phyloP scores from a whole-genome alignment of 495 filamentous ascomycete species.

The Aspergillus sclerotioniger region DNA sequence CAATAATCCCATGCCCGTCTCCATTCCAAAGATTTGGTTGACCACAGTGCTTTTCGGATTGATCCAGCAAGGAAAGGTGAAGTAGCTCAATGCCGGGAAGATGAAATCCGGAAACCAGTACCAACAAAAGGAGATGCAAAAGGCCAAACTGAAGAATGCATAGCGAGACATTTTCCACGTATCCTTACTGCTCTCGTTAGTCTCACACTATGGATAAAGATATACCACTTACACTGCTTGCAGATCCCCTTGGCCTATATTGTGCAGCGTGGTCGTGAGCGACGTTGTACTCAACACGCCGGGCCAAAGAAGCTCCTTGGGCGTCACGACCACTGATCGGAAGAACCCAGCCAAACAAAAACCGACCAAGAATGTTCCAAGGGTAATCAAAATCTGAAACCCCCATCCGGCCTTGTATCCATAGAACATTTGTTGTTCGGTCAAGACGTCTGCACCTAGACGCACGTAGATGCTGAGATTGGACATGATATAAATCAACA shows the following conservation, averaged over 20 bases:
- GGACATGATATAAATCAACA: constrained; percentile 65
- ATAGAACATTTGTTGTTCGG: constrained; percentile 61
- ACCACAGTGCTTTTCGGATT: constrained; percentile 71
- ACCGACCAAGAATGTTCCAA: constrained; percentile 49
- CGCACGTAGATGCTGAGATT: constrained; percentile 49
- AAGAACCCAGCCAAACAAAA: constrained; percentile 54
- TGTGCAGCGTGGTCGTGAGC: constrained; percentile 77
- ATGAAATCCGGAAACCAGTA: constrained; percentile 82
- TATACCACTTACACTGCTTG: constrained; percentile 24
- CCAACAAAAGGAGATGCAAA: constrained; percentile 57
- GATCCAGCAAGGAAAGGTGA: constrained; percentile 84
- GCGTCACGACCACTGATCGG: constrained; percentile 73
- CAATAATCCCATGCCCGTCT: constrained; percentile 73
- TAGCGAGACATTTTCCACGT: constrained; percentile 78
- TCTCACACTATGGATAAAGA: constrained; percentile 50
- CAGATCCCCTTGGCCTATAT: constrained; percentile 27
- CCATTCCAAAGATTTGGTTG: constrained; percentile 77
- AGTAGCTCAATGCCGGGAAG: constrained; percentile 78
- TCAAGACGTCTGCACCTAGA: constrained; percentile 61
- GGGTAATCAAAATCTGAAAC: constrained; percentile 43
- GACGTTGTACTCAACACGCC: constrained; percentile 76
- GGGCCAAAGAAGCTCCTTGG: constrained; percentile 83
- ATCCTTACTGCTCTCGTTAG: constrained; percentile 48
- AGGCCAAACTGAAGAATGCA: constrained; percentile 72
- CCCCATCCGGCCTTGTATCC: constrained; percentile 59